Evolutionary conservation across 1,284 basidiomycete species (phyloP), one percentile per base, ranked within the genome.

Genomic region (Trametes pubescens): DNA sequence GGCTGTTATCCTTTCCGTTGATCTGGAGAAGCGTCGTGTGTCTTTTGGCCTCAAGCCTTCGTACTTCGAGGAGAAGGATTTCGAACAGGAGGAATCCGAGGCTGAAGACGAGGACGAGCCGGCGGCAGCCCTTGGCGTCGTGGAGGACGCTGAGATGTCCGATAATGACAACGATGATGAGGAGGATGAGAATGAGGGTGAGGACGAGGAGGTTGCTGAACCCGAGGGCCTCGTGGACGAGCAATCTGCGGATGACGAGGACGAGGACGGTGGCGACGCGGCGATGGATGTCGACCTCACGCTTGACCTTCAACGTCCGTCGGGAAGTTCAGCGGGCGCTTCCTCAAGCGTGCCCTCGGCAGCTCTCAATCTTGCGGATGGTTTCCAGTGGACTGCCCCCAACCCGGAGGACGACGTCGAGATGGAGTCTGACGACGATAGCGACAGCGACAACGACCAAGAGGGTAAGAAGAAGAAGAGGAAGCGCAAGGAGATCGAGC

Each of bases 31-130:
- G 77, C 87, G 85, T 53, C 91, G 92, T 57, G 89, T 99, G 68
- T 92, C 92, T 51, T 86, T 99, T 49, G 92, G 94, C 58, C 82
- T 99, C 66, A 99, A 98, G 78, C 94, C 93, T 38, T 96, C 92
- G 52, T 91, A 92, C 77, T 97, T 98, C 75, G 78, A 76, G 38
- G 85, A 84, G 32, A 82, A 84, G 32, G 87, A 88, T 53, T 82
- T 86, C 43, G 74, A 74, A 9, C 70, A 71, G 14, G 78, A 76
- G 11, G 76, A 77, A 1, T 74, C 74, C 57, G 72, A 71, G 26
- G 70, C 72, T 11, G 75, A 75, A 13, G 75, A 76, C 14, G 76
- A 77, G 3, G 78, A 76, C 79, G 51, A 44, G 63, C 26, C 61
- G 11, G 57, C 60, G 8, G 26, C 60, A 4, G 37, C 51, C 13